Evolutionary conservation across 768 basidiomycete genomes (phyloP), one percentile per base, ranked within the genome.

Genomic region (Lactifluus subvellereus): DNA sequence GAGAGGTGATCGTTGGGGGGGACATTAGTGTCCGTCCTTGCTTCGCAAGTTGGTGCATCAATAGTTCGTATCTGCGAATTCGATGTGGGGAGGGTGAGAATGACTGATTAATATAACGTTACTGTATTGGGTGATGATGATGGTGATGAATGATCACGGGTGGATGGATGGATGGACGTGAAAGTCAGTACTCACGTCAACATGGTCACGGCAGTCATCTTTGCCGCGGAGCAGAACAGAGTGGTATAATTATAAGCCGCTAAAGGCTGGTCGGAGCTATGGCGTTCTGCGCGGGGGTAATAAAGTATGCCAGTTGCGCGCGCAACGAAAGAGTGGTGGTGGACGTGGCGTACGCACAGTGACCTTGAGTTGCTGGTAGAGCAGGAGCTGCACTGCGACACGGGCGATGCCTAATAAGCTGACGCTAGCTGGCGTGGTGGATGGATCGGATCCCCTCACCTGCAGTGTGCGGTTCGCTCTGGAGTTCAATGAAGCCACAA

Each of bases 341-440:
- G n/a, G 43, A 53, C 20, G 49, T 33, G 4, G 38, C 93, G 76
- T 73, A 96, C 95, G 86, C 68, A 90, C 85, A 78, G 84, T 83
- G 18, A 85, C 69, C 77, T 98, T 98, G 59, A 98, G 84, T 68
- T 88, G 82, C 72, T 99, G 97, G 72, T 98, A 98, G 8, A 98
- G 76, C 38, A 97, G 97, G 69, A 98, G 98, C 73, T 99, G 97
- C 1, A 99, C 94, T 7, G 92, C 94, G 54, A 99, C 96, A 71
- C 98, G 97, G 2, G 84, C 73, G 61, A 98, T 96, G 47, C 97
- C 97, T 53, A 98, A 80, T 6, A 99, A 74, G 71, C 89, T 92
- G n/a, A 27, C 27, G 27, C 27, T 3, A 27, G 27, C 27, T 27
- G 27, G 27, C 27, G 27, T 27, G 27, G 27, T 27, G 27, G 27